These are phyloP conservation scores for Heritiera littoralis DNA, from an alignment of 345 rosid genomes.

Conservation along the genomic window DNA sequence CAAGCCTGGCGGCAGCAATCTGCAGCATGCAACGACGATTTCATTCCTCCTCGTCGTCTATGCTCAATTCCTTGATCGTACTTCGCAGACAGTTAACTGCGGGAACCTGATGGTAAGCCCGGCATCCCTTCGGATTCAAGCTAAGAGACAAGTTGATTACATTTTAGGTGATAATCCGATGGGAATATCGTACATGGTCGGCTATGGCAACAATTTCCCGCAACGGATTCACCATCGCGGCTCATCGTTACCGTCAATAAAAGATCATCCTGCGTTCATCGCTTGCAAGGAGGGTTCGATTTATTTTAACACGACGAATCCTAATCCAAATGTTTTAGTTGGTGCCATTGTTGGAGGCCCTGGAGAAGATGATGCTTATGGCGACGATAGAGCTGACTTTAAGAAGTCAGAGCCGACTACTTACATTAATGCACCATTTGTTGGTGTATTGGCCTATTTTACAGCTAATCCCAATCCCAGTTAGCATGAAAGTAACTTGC, in stretches of 20 bases:
- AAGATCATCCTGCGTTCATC: conserved; percentile 58
- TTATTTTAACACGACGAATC: conserved; percentile 64
- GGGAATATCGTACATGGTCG: conserved; percentile 91
- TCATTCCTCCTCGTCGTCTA: conserved; percentile 86
- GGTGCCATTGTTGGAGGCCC: conserved; percentile 98
- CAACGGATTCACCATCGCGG: conserved; percentile 91
- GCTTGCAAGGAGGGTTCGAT: conserved; percentile 76
- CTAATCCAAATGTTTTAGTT: conserved; percentile 67
- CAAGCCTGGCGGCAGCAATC: conserved; percentile 96
- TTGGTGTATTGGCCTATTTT: conserved; percentile 88
- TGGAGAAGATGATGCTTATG: conserved; percentile 62
- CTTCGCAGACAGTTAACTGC: conserved; percentile 65
- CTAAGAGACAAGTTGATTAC: conserved; percentile 88
- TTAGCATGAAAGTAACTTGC: conserved; percentile 6
- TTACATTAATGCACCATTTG: conserved; percentile 93
- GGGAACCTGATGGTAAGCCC: conserved; percentile 56
- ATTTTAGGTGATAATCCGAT: conserved; percentile 85
- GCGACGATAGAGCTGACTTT: conserved; percentile 68
- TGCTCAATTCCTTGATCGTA: conserved; percentile 69
- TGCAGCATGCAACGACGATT: conserved; percentile 87
- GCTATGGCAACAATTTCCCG: conserved; percentile 71
- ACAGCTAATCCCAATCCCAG: conserved; percentile 67
- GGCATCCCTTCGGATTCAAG: conserved; percentile 62
- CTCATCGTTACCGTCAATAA: conserved; percentile 73
- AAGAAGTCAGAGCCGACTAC: conserved; percentile 91